Evolutionary conservation across 2,329 filamentous ascomycete species (phyloP), one percentile per base, ranked within the genome.

Genomic region (Curvularia hawaiiensis): DNA sequence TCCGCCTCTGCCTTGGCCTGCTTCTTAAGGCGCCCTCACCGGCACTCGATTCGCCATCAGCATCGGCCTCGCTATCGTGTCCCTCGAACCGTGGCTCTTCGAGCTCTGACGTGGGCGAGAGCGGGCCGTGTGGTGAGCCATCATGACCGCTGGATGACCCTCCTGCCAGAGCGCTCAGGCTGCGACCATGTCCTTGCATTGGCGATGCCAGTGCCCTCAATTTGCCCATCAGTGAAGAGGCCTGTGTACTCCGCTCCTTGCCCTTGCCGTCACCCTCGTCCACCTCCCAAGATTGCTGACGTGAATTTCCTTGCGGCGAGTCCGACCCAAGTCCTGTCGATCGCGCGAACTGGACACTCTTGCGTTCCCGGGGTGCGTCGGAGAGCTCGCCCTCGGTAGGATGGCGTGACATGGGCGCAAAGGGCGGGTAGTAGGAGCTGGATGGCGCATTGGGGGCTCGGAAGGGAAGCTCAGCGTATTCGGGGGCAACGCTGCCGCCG

Each of bases 41-140:
- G 0, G 88, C 90, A 44, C 92, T 96, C 72, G 95, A 91, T 72
- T 96, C 93, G 1, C 89, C 91, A 73, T 95, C 91, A 0, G 90
- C 88, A 69, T 90, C 88, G 14, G 82, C 86, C 73, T 93, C 91
- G 72, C 87, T 90, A 83, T 83, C 61, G 84, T 84, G 75, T 3
- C 72, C 90, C 84, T 83, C 61, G 83, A 83, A 75, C 3, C 74
- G 75, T 14, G 72, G 69, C 28, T 81, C 78, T 28, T 78, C 79
- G 59, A 79, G 76, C 67, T 84, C 82, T n/a, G 79, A 80, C 16
- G 75, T 75, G 5, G 82, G 81, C 0, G 80, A 81, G 22, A 78
- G 70, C 20, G 77, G 79, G 46, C 69, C 72, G 12, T 73, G 64
- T 18, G 75, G 71, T 20, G 74, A 72, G 30, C 73, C 75, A 16